Evolutionary conservation across 768 basidiomycete genomes (phyloP), one percentile per base, ranked within the genome.

Genomic region (Termitomyces sp.): DNA sequence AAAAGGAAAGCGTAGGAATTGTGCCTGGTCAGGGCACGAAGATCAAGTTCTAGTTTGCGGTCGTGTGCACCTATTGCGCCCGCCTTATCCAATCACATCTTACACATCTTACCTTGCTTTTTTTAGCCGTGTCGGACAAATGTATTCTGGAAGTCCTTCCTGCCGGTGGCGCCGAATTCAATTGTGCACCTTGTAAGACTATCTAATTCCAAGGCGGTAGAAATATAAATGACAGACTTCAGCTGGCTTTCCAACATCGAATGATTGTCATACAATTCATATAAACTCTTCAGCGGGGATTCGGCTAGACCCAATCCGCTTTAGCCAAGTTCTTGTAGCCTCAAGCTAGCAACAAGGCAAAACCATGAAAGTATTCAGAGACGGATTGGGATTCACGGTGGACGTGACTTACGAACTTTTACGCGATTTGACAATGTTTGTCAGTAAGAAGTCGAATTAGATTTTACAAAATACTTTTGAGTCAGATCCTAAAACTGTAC

Each of bases 1-100:
- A 88, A 74, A 85, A 82, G 72, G 77, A 83, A 62, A 81, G 77
- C 62, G 77, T 74, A n/a, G 75, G 75, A 7, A 86, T 89, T 37
- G 70, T 85, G 10, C 82, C 85, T 42, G 77, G 86, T 45, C 85
- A 87, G 70, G 91, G 93, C 25, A 95, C 86, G 68, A 97, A 97
- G 77, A 96, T 97, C 57, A 82, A 82, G 53, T 92, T 83, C 61
- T 73, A 70, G 50, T 27, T 58, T 56, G 11, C 31, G 35, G 47
- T 60, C 57, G 59, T 62, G 54, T 63, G 61, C 54, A 40, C 57
- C 53, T 27, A 57, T 40, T 35, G 31, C 7, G 11, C 14, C 16
- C 27, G 32, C 8, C 17, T 23, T 41, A n/a, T 40, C 58, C 38
- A 56, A 54, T 56, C 35, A 51, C 34, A 53, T 51, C 12, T 9